Percentiles rank a stretch among this genome's conserved stretches.
Evolutionary conservation across 768 basidiomycete genomes (phyloP).

Genomic region (Suillus plorans): DNA sequence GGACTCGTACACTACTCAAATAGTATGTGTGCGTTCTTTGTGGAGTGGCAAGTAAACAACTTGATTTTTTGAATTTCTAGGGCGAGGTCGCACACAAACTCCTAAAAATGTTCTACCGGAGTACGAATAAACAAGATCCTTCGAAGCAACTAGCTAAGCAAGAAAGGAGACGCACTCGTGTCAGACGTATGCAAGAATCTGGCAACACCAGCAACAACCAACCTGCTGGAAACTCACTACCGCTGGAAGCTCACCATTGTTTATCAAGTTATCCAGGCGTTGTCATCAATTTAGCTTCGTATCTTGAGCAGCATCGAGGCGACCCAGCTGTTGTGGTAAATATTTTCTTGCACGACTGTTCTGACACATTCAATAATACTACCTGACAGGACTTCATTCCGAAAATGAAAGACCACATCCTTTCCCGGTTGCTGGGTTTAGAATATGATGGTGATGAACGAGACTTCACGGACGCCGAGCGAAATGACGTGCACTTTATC

Average conservation of each 20-base stretch:
- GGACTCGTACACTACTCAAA: constrained; percentile 32
- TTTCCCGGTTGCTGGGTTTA: background rate
- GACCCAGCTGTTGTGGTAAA: background rate
- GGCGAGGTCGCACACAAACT: background rate
- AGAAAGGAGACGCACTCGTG: background rate
- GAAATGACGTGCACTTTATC: background rate
- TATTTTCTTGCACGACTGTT: background rate
- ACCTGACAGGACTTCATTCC: background rate
- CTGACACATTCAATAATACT: background rate
- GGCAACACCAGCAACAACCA: background rate
- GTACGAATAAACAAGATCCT: background rate
- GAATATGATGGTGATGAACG: background rate
- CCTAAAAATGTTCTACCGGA: background rate
- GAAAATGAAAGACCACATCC: background rate
- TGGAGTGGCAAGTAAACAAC: background rate
- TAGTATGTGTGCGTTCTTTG: constrained; percentile 19
- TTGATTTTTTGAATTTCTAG: background rate
- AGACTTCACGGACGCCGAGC: background rate
- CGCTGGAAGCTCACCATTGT: background rate
- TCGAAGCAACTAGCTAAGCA: background rate
- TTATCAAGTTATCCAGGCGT: background rate
- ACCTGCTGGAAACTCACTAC: background rate
- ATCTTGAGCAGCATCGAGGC: background rate
- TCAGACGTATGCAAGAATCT: background rate
- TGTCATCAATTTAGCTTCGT: background rate